phyloP scores from a whole-genome alignment of 805 yeast genomes.

The Cyberlindnera subsufficiens region DNA sequence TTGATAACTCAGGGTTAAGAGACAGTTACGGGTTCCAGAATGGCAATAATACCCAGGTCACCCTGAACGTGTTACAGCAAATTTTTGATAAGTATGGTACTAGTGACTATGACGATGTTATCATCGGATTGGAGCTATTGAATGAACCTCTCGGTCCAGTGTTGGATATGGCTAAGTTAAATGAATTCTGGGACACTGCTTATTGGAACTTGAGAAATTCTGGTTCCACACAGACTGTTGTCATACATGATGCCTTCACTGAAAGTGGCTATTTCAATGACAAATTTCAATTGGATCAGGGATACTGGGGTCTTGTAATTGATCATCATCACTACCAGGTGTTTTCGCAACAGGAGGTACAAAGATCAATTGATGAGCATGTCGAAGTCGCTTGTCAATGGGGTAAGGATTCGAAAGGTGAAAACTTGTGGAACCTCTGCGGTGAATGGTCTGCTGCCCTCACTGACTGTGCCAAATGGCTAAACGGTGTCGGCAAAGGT shows the following conservation, averaged over 20 bases:
- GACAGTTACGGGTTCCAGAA: slow-evolving; percentile 55
- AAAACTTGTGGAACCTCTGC: slow-evolving; percentile 66
- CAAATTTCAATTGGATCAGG: slow-evolving; percentile 33
- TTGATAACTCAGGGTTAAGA: slow-evolving; percentile 87
- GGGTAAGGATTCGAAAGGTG: slow-evolving; percentile 38
- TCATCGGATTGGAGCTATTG: slow-evolving; percentile 76
- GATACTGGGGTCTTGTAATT: slow-evolving; percentile 61
- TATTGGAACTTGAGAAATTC: slow-evolving; percentile 56
- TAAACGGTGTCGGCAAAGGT: slow-evolving; percentile 82
- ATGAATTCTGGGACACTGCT: slow-evolving; percentile 55
- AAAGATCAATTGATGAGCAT: slow-evolving; percentile 55
- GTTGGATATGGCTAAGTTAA: slow-evolving; percentile 52
- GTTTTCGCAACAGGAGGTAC: slow-evolving; percentile 58
- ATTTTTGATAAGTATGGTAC: slow-evolving; percentile 62
- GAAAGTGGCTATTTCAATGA: slow-evolving; percentile 57
- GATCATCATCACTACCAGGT: slow-evolving; percentile 94
- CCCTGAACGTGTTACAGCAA: slow-evolving; percentile 47
- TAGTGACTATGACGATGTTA: slow-evolving; percentile 57
- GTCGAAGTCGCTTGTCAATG: slow-evolving; percentile 47
- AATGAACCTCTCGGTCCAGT: slow-evolving; percentile 86
- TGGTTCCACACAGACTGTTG: slow-evolving; percentile 48
- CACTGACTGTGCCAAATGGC: slow-evolving; percentile 86
- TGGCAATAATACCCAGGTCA: slow-evolving; percentile 45
- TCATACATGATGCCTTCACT: slow-evolving; percentile 82
- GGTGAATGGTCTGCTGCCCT: slow-evolving; percentile 94